Evolutionary conservation across 2,329 filamentous ascomycete genomes (phyloP), one percentile per base, ranked within the genome.

Genomic region (Ceratocystiopsis minuta): DNA sequence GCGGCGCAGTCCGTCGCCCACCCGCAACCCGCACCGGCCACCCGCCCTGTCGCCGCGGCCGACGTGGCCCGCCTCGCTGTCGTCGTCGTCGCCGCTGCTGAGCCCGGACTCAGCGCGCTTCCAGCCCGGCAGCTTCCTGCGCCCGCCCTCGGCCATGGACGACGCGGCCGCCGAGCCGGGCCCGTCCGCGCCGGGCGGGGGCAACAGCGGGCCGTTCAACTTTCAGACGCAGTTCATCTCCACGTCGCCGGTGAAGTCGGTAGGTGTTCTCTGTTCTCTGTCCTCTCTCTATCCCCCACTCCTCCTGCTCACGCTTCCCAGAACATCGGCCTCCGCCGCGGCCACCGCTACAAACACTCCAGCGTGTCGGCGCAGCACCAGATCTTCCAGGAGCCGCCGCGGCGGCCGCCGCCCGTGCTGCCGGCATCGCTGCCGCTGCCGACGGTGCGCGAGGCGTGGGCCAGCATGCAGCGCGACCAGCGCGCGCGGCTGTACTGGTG

Each of bases 341-440:
- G 90, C 48, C 90, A 98, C 65, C 86, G 90, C 58, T 98, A 98
- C 69, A 94, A 95, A 57, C 88, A 96, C 64, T 92, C 83, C 57
- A 93, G 84, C 57, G 80, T 98, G 44, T 93, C 84, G 16, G 64
- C 75, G 9, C 75, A 78, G 52, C 87, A 96, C 57, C 87, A 95
- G 59, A 92, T 96, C 59, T 94, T 96, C 60, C 83, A 92, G 52
- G 86, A 95, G 57, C 90, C 90, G 7, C 78, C 86, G 0, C 80
- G 75, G 5, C 74, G 87, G 41, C 80, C 87, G 1, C 88, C 90
- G 4, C 73, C 94, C 18, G 81, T 88, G 34, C 73, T 98, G 0
- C 90, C 90, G 2, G 85, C 87, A 43, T 93, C 87, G 31, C 72
- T 98, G 0, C 90, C 90, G 0, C 80, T 95, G 34, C 90, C 90